Base-by-base conservation (phyloP, 495 filamentous ascomycete species). In the Neurospora sp. region DNA sequence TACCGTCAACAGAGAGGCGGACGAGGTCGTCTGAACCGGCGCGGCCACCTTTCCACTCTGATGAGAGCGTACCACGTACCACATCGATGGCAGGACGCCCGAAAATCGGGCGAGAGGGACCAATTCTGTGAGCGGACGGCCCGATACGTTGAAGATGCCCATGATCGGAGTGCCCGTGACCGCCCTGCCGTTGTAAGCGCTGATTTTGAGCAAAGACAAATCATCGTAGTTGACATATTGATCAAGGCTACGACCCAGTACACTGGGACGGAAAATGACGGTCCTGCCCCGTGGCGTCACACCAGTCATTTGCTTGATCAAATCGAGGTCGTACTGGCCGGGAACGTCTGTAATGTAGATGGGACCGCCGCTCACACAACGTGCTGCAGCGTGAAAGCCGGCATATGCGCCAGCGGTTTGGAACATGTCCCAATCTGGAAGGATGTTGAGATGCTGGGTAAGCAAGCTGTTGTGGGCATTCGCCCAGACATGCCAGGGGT, bases 381-480 rank as follows among this genome's bases (percentile, higher is more conserved):
- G 87, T 12, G 93, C 94, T 12, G 96, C 94, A 39, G 92, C 96
- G 71, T 99, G 96, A 81, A 94, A 96, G 0, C 86, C 86, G 2
- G 90, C 90, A 76, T 92, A 96, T 3, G 87, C 83, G 77, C 95
- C 92, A 18, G 81, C 80, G 2, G 96, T 97, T 79, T 99, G 96
- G 81, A 99, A 99, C 96, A 99, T 98, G 81, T 98, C 96, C 96
- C 96, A 99, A 81, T 99, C 96, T 0, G 94, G 94, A 2, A 88
- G 76, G 14, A 84, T 69, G 72, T 86, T 85, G 20, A 89, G 77
- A 72, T 88, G 85, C 70, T 86, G 84, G 2, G 94, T 95, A 23
- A 97, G 84, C 16, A 97, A 86, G n/a, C 91, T 84, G 79, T 96
- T 98, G 81, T 98, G 92, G 3, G 95, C 93, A 78, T 98, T 98